These are phyloP conservation scores for Taiwanofungus camphoratus DNA, from an alignment of 1,284 basidiomycete species.

Conservation along the genomic window DNA sequence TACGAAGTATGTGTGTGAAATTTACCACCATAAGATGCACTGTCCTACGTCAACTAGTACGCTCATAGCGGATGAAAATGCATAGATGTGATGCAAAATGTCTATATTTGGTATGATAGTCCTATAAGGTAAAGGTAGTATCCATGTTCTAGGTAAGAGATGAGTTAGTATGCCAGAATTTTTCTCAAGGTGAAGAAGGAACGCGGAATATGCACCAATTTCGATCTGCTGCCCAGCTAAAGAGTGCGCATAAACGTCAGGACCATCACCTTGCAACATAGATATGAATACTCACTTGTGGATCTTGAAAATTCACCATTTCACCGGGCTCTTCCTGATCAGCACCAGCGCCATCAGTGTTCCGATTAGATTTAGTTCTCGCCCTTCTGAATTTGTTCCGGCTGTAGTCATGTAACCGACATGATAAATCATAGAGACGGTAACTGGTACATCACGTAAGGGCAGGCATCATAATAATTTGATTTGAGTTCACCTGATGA, in stretches of 20 bases:
- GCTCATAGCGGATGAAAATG: no score
- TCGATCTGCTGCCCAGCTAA: slow-evolving; percentile 4
- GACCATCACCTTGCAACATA: not conserved
- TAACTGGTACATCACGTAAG: not conserved
- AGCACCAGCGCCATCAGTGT: not conserved
- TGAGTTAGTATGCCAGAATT: no score
- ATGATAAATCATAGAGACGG: not conserved
- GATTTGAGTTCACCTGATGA: not conserved
- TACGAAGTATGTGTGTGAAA: no score
- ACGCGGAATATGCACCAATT: slow-evolving; percentile 1
- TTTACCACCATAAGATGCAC: no score
- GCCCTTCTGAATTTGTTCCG: not conserved
- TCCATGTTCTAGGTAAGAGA: no score
- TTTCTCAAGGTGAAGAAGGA: not conserved
- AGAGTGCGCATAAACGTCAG: not conserved
- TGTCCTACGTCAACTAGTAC: no score
- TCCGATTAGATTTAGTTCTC: not conserved
- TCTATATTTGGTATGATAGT: no score
- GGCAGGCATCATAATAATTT: not conserved
- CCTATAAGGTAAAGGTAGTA: no score
- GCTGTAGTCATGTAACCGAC: not conserved
- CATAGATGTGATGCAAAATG: no score
- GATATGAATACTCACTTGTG: slow-evolving; percentile 1
- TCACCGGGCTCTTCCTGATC: slow-evolving; percentile 1
- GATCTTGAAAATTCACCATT: slow-evolving; percentile 7